These are phyloP conservation scores for Populus ilicifolia DNA, from an alignment of 345 rosid species.

Conservation along the genomic window DNA sequence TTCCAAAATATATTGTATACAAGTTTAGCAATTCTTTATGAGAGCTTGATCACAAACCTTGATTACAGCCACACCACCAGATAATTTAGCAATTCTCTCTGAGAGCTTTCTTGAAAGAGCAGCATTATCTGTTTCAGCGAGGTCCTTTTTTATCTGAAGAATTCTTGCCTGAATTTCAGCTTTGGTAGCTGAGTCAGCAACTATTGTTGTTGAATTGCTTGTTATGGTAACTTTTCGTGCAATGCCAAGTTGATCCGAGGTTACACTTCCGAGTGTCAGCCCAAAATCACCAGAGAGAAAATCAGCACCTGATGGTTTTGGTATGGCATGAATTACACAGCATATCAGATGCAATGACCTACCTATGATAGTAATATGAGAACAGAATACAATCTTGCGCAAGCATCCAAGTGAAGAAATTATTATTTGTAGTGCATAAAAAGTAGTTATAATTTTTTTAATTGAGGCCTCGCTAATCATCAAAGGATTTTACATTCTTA, in stretches of 20 bases:
- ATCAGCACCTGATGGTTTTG: slow-evolving; percentile 61
- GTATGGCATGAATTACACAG: slow-evolving; percentile 10
- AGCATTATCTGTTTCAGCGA: slow-evolving; percentile 65
- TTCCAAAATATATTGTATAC: not conserved
- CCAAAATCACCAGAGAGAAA: slow-evolving; percentile 77
- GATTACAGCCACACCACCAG: slow-evolving; percentile 85
- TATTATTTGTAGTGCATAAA: not conserved
- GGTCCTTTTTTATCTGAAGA: slow-evolving; percentile 83
- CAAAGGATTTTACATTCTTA: not conserved
- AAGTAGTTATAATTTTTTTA: not conserved
- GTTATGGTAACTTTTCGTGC: slow-evolving; percentile 65
- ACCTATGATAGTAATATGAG: not conserved
- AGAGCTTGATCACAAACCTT: slow-evolving; percentile 48
- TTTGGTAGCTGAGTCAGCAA: slow-evolving; percentile 78
- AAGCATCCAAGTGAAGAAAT: not conserved
- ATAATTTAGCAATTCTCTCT: slow-evolving; percentile 84
- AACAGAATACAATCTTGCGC: not conserved
- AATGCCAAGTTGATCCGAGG: slow-evolving; percentile 91
- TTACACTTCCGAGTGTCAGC: slow-evolving; percentile 48
- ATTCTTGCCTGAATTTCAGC: slow-evolving; percentile 90
- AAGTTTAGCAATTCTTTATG: not conserved
- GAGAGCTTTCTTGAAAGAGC: slow-evolving; percentile 58
- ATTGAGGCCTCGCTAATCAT: not conserved
- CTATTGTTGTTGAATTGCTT: slow-evolving; percentile 71
- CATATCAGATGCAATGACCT: not conserved